A percentile compares a stretch with the other conserved stretches of the same genome.
These are phyloP conservation scores for Cylindrotheca closterium DNA, from an alignment of 108 stramenopile species.

Conservation along the genomic window DNA sequence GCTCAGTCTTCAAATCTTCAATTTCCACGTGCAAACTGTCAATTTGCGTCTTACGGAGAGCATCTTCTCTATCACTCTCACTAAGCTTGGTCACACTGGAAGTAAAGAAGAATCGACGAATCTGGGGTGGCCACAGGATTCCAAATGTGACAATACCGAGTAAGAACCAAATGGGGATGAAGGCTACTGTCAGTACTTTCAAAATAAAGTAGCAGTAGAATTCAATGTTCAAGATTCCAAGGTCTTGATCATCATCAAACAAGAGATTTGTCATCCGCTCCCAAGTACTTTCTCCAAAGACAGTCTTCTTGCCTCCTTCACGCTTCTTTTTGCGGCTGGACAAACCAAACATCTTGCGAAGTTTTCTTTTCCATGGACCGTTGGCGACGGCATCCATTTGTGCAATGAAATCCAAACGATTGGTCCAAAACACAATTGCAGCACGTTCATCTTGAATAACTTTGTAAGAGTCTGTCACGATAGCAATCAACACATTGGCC, in stretches of 20 bases:
- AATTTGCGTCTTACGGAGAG: constrained; percentile 46
- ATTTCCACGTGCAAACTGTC: constrained; percentile 30
- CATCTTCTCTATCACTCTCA: constrained; percentile 51
- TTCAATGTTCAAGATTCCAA: constrained; percentile 17
- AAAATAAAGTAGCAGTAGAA: constrained; percentile 4
- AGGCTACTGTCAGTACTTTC: constrained; percentile 40
- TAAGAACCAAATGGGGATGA: constrained; percentile 65
- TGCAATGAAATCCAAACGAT: constrained; percentile 68
- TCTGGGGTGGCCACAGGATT: constrained; percentile 82
- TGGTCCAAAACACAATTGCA: constrained; percentile 82
- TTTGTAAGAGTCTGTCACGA: constrained; percentile 65
- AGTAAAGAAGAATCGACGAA: constrained; percentile 55
- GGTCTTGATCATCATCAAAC: constrained; percentile 59
- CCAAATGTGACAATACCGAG: constrained; percentile 64
- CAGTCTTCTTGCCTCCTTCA: constrained; percentile 3
- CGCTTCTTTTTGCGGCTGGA: not conserved
- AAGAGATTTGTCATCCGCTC: constrained; percentile 37
- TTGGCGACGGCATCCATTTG: constrained; percentile 69
- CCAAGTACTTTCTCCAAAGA: constrained; percentile 52
- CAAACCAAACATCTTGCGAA: constrained; percentile 20
- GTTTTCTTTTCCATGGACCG: constrained; percentile 33
- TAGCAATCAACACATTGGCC: constrained; percentile 63
- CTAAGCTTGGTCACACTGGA: constrained; percentile 39
- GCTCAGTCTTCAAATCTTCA: constrained; percentile 20
- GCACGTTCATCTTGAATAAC: constrained; percentile 76